These are phyloP conservation scores for Linum lewisii DNA, from an alignment of 345 rosid species.

Conservation along the genomic window DNA sequence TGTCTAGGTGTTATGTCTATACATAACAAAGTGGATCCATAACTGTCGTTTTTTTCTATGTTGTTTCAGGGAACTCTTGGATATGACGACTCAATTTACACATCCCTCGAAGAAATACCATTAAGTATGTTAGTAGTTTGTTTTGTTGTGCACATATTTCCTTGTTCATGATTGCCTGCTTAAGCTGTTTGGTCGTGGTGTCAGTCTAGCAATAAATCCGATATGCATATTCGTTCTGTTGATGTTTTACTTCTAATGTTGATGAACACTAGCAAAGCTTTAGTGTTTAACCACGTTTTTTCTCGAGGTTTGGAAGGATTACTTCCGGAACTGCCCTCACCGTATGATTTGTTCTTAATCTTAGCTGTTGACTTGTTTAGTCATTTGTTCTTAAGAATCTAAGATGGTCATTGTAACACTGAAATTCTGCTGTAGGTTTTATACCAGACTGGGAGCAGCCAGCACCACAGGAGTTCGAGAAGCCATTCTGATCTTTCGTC, in stretches of 20 bases:
- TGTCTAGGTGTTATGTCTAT: no score
- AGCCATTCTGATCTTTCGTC: constrained; percentile 56
- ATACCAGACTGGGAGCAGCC: constrained; percentile 78
- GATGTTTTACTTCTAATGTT: no score
- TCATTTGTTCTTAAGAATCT: not conserved
- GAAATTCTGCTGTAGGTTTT: constrained; percentile 43
- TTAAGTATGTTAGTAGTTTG: constrained; percentile 47
- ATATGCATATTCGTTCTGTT: no score
- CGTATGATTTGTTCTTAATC: no score
- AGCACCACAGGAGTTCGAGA: constrained; percentile 54
- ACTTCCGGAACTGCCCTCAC: no score
- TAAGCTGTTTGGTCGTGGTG: no score
- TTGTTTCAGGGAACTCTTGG: constrained; percentile 54
- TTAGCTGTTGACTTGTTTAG: not conserved
- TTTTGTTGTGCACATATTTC: constrained; percentile 16
- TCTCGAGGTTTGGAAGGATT: no score
- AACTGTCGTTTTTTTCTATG: constrained; percentile 9
- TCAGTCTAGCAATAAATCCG: no score
- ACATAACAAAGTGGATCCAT: constrained; percentile 6
- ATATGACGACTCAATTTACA: constrained; percentile 88
- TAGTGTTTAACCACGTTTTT: no score
- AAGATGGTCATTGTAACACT: constrained; percentile 1
- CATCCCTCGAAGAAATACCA: constrained; percentile 97
- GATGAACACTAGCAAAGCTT: no score
- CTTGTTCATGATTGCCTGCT: constrained; percentile 2